Percentiles rank a stretch among this genome's conserved stretches.
These are phyloP conservation scores for Extremus antarcticus DNA, from an alignment of 495 filamentous ascomycete species.

Conservation along the genomic window DNA sequence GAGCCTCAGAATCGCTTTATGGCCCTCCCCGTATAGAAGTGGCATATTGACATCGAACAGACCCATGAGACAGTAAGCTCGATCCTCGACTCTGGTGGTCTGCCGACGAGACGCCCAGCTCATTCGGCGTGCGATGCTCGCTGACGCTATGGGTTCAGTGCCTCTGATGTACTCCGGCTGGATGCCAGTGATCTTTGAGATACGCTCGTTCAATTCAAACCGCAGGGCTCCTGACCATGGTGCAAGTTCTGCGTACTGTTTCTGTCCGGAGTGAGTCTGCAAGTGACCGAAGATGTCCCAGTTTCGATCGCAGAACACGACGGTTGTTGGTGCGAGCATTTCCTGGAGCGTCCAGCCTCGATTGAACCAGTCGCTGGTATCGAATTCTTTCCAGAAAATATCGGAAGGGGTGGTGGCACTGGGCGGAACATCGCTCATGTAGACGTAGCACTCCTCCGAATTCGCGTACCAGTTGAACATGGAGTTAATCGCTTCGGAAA, in stretches of 20 bases:
- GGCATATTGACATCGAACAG: constrained; percentile 22
- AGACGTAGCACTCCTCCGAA: constrained; percentile 5
- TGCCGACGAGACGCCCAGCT: constrained; percentile 14
- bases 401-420: background rate
- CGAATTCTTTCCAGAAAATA: background rate
- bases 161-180: background rate
- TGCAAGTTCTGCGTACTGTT: background rate
- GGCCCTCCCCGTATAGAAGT: constrained; percentile 18
- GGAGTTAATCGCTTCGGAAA: constrained; percentile 8
- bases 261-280: background rate
- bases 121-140: constrained; percentile 15
- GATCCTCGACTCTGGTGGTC: constrained; percentile 16
- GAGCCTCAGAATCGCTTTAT: constrained; percentile 11
- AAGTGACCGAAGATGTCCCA: constrained; percentile 4
- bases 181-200: constrained; percentile 1
- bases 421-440: constrained; percentile 4
- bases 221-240: background rate
- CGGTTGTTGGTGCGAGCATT: background rate
- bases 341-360: constrained; percentile 16
- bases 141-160: background rate
- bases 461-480: constrained; percentile 11
- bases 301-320: background rate
- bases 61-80: constrained; percentile 19
- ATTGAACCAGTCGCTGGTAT: constrained; percentile 10
- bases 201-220: background rate